Evolutionary conservation across 441 rosid genomes (phyloP).

Genomic region (Codiaeum variegatum): DNA sequence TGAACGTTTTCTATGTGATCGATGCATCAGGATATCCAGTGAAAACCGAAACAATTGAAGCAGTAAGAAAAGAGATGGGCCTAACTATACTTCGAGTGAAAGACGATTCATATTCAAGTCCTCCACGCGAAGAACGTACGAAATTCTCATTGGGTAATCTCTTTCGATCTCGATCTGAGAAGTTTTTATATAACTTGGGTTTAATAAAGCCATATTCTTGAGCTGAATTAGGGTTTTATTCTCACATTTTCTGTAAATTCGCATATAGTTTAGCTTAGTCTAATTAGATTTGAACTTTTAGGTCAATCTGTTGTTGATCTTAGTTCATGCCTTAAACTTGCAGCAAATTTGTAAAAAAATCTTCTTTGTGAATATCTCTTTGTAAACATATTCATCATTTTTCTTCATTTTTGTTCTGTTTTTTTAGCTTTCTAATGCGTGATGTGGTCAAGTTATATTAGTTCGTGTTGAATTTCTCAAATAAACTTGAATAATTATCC

Average conservation of each 20-base stretch:
- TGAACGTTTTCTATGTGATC: slow-evolving; percentile 60
- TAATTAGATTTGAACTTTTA: slow-evolving; percentile 2
- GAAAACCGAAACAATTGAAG: slow-evolving; percentile 55
- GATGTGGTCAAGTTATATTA: too few species aligned
- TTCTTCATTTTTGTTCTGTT: background rate
- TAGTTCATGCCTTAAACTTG: slow-evolving; percentile 9
- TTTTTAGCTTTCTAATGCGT: background rate
- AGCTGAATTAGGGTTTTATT: slow-evolving; percentile 19
- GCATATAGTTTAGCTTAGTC: slow-evolving; percentile 20
- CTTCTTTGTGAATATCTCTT: slow-evolving; percentile 21
- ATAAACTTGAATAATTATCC: too few species aligned
- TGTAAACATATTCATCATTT: slow-evolving; percentile 15
- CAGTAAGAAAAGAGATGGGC: slow-evolving; percentile 70
- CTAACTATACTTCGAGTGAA: slow-evolving; percentile 45
- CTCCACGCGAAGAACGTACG: slow-evolving; percentile 39
- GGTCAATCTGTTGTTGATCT: slow-evolving; percentile 34
- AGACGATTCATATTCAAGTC: slow-evolving; percentile 39
- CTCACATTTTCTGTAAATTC: slow-evolving; percentile 18
- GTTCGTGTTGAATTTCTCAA: too few species aligned
- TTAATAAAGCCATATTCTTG: slow-evolving; percentile 52
- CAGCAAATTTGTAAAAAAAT: slow-evolving; percentile 25
- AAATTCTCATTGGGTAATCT: slow-evolving; percentile 63
- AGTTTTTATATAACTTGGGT: slow-evolving; percentile 67
- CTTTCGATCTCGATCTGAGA: slow-evolving; percentile 69
- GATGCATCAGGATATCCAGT: slow-evolving; percentile 61